Evolutionary conservation across 495 filamentous ascomycete species (phyloP).

Genomic region (Penicillium maclennaniae): DNA sequence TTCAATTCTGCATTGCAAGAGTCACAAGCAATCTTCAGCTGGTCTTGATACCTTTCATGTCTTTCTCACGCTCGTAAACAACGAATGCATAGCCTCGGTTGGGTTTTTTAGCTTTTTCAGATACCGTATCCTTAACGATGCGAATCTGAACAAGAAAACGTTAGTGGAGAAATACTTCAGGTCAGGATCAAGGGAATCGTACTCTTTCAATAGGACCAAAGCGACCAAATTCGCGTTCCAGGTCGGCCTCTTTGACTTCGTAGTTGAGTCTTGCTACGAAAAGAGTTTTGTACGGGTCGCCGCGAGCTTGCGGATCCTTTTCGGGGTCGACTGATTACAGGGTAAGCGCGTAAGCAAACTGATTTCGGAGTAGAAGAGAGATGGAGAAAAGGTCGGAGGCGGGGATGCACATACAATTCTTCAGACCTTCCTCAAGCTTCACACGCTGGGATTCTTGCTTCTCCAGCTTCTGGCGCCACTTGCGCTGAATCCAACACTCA

Average conservation of each 20-base stretch:
- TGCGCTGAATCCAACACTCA: constrained; percentile 86
- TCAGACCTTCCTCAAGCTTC: constrained; percentile 60
- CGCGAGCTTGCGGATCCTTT: constrained; percentile 74
- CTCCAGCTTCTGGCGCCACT: constrained; percentile 74
- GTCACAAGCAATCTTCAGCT: constrained; percentile 1
- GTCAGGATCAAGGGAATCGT: constrained; percentile 5
- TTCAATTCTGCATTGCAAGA: background rate
- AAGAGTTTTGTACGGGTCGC: constrained; percentile 91
- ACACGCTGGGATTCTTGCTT: constrained; percentile 59
- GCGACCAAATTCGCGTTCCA: constrained; percentile 90
- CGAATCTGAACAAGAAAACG: constrained; percentile 63
- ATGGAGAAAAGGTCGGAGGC: background rate
- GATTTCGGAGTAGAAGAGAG: background rate
- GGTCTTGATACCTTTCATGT: constrained; percentile 89
- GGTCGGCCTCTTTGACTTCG: constrained; percentile 79
- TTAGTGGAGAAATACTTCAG: background rate
- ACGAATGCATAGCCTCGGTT: constrained; percentile 95
- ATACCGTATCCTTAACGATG: constrained; percentile 66
- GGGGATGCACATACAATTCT: constrained; percentile 57
- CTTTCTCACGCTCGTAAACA: constrained; percentile 94
- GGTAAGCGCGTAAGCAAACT: constrained; percentile 3
- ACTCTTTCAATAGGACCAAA: constrained; percentile 95
- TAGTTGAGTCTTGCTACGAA: constrained; percentile 90
- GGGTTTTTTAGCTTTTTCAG: constrained; percentile 75
- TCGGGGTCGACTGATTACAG: constrained; percentile 59